Base-by-base conservation (phyloP, 1,284 basidiomycete genomes). In the Violaceomyces palustris region DNA sequence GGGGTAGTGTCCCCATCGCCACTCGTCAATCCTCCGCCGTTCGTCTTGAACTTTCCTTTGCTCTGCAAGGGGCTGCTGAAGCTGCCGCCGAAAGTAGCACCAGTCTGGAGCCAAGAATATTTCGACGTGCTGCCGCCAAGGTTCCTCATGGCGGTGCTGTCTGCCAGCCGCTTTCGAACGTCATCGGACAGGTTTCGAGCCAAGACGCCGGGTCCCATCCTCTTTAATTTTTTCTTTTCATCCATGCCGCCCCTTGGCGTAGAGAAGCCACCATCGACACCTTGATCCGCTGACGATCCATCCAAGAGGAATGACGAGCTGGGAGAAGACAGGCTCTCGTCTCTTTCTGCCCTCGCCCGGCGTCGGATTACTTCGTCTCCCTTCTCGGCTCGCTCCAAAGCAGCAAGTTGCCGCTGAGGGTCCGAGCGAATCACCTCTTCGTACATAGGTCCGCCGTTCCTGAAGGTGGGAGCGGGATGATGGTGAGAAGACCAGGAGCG, bases 81-180 rank as follows among this genome's bases (percentile, higher is more conserved):
- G 28, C 43, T 42, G 6, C 53, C 46, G 25, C 42, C 25, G 19
- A 46, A 40, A 9, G 43, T 30, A 21, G 39, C 44, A 26, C 40
- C 40, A 24, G 55, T 38, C 8, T 57, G 57, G 6, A 65, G 50
- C 62, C 65, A 63, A 7, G 65, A 49, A 32, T 66, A 65, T 42
- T 63, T 68, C 18, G 47, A 43, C 39, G 62, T 47, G 6, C 56
- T 52, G 28, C 55, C 62, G 11, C 62, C 65, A 22, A 69, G 35
- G 26, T 66, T 60, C n/a, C 64, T 50, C 58, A 71, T 69, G 3
- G 69, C 68, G 9, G 69, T 72, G 39, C 66, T 71, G 41, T 72
- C 64, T 2, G 69, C 68, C 10, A 72, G 35, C 26, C 63, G 46
- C 45, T 67, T 67, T 11, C 65, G 59, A 35, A 71, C 63, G 24